These are phyloP conservation scores for Globisporangium carolinianum DNA, from an alignment of 352 stramenopile genomes.

Conservation along the genomic window DNA sequence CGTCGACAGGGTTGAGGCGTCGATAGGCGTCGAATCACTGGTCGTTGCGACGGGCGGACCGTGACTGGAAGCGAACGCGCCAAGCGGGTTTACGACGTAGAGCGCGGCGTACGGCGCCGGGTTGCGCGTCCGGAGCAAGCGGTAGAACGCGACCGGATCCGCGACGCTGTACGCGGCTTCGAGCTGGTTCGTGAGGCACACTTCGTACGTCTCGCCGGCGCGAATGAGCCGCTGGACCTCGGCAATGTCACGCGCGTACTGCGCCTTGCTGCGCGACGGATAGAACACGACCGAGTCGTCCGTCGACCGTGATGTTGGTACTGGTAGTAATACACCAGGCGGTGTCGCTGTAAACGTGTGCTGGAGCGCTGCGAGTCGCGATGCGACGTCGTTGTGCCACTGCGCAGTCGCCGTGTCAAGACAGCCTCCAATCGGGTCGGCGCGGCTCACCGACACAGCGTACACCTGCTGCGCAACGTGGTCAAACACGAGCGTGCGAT, in stretches of 20 bases:
- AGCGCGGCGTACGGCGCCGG: constrained; percentile 93
- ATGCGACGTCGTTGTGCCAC: constrained; percentile 5
- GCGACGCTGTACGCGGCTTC: constrained; percentile 32
- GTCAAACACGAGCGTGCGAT: constrained; percentile 87
- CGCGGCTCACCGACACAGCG: constrained; percentile 39
- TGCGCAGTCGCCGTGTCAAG: constrained; percentile 13
- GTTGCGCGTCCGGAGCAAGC: constrained; percentile 87
- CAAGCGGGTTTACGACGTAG: constrained; percentile 64
- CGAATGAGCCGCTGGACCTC: constrained; percentile 88
- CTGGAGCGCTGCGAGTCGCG: constrained; percentile 3
- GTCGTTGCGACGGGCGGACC: no score
- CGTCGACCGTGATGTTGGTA: neutral
- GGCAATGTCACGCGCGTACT: constrained; percentile 86
- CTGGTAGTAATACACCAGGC: neutral
- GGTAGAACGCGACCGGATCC: constrained; percentile 82
- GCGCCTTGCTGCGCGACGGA: constrained; percentile 48
- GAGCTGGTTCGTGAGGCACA: constrained; percentile 95
- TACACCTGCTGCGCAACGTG: constrained; percentile 74
- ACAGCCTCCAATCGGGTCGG: constrained; percentile 5
- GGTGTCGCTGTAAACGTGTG: constrained; percentile 6
- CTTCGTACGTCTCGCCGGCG: constrained; percentile 93
- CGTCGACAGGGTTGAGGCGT: no score
- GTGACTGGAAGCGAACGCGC: constrained; percentile 14
- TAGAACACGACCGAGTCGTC: constrained; percentile 33
- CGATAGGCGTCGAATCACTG: no score